phyloP scores from a whole-genome alignment of 208 protist genomes.

The Trypanosoma brucei region DNA sequence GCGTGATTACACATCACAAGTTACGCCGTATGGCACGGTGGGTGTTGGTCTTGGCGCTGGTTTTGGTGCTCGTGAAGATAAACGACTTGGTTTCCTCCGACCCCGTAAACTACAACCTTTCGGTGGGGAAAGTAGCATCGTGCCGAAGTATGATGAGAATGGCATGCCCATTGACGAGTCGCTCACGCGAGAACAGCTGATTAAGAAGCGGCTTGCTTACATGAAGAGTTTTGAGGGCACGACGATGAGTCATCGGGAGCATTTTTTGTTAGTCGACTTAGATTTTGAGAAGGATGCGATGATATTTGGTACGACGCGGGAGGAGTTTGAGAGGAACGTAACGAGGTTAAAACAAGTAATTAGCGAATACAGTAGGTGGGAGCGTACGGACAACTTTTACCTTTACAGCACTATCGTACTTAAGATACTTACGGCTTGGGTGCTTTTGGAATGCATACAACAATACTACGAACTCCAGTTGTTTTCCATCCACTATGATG shows the following conservation, averaged over 20 bases:
- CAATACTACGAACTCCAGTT: constrained; percentile 76
- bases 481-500: constrained; percentile 59
- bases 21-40: constrained; percentile 51
- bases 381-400: constrained; percentile 85
- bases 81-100: constrained; percentile 75
- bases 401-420: constrained; percentile 67
- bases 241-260: constrained; percentile 69
- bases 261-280: constrained; percentile 85
- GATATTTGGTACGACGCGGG: constrained; percentile 73
- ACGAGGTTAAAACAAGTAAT: constrained; percentile 76
- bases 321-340: constrained; percentile 84
- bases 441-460: constrained; percentile 73
- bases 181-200: constrained; percentile 52
- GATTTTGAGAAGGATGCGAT: constrained; percentile 85
- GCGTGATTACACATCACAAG: constrained; percentile 72
- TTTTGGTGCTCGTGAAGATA: constrained; percentile 77
- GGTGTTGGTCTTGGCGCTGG: constrained; percentile 66
- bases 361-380: constrained; percentile 73
- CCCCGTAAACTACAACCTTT: constrained; percentile 66
- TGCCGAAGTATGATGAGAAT: constrained; percentile 70
- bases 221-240: constrained; percentile 81
- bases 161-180: constrained; percentile 64
- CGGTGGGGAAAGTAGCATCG: constrained; percentile 36
- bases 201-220: constrained; percentile 69
- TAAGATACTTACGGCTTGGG: constrained; percentile 61